A percentile compares a stretch with the other conserved stretches of the same genome.
Evolutionary conservation across 495 filamentous ascomycete genomes (phyloP).

Genomic region (Talaromyces wortmannii): DNA sequence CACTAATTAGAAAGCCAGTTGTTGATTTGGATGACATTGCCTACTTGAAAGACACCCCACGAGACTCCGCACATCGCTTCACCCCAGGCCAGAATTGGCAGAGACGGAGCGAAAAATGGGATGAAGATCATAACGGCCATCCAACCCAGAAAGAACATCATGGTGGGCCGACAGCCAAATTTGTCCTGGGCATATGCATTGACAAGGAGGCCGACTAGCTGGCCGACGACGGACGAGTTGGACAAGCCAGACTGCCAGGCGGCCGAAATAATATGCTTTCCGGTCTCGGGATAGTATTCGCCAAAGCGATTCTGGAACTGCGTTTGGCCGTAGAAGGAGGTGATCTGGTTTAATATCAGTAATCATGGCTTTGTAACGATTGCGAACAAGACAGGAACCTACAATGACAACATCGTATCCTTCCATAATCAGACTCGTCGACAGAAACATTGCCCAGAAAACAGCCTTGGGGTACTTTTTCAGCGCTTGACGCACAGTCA

Average conservation of each 20-base stretch:
- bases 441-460: constrained; percentile 34
- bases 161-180: constrained; percentile 56
- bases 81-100: constrained; percentile 10
- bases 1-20: too few relatives aligned
- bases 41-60: constrained; percentile 37
- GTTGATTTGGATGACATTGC: too few relatives aligned
- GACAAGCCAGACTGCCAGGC: constrained; percentile 59
- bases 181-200: constrained; percentile 57
- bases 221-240: constrained; percentile 49
- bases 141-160: constrained; percentile 51
- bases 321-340: constrained; percentile 21
- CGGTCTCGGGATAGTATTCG: constrained; percentile 10
- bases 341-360: constrained; percentile 10
- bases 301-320: constrained; percentile 27
- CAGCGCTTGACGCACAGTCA: constrained; percentile 4
- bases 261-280: constrained; percentile 26
- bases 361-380: too few relatives aligned
- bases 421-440: constrained; percentile 35
- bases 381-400: background rate
- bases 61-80: constrained; percentile 15
- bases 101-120: constrained; percentile 22
- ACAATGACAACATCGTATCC: constrained; percentile 35
- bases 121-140: constrained; percentile 24
- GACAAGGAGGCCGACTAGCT: constrained; percentile 55
- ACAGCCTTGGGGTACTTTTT: constrained; percentile 26